phyloP scores from a whole-genome alignment of 352 stramenopile species.

The Lagenidium sp. region DNA sequence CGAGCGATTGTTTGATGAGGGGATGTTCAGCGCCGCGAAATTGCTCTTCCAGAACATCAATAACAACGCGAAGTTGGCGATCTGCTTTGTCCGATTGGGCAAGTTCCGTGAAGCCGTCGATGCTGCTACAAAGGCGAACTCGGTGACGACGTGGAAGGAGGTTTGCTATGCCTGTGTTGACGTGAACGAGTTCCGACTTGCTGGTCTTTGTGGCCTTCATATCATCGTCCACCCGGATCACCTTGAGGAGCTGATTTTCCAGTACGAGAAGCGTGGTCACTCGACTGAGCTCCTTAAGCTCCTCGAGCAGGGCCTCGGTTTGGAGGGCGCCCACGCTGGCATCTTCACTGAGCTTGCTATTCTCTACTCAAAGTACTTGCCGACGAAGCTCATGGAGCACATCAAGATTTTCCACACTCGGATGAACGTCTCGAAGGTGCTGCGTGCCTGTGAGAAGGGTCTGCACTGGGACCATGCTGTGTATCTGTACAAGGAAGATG shows the following conservation, averaged over 20 bases:
- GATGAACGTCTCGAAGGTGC: constrained; percentile 98
- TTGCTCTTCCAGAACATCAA: constrained; percentile 99
- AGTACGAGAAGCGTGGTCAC: constrained; percentile 98
- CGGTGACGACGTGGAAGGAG: constrained; percentile 99
- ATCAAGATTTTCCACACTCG: constrained; percentile 99
- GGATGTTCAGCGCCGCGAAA: constrained; percentile 98
- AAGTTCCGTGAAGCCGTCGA: constrained; percentile 99
- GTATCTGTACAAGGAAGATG: constrained; percentile 99
- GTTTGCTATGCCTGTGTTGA: constrained; percentile 98
- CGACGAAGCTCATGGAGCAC: constrained; percentile 99
- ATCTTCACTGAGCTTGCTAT: constrained; percentile 99
- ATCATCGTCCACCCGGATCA: constrained; percentile 99
- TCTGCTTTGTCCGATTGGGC: constrained; percentile 98
- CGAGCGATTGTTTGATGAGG: constrained; percentile 97
- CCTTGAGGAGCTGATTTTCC: constrained; percentile 98
- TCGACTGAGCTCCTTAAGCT: constrained; percentile 96
- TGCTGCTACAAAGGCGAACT: constrained; percentile 98
- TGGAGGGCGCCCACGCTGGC: constrained; percentile 98
- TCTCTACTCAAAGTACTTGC: constrained; percentile 99
- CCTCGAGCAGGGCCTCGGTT: constrained; percentile 97
- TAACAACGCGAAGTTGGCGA: constrained; percentile 99
- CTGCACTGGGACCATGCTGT: constrained; percentile 98
- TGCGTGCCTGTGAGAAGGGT: constrained; percentile 97
- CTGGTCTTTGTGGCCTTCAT: constrained; percentile 96
- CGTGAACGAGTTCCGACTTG: constrained; percentile 97